These are phyloP conservation scores for Peniophora sp. DNA, from an alignment of 1,284 basidiomycete genomes.

Conservation along the genomic window DNA sequence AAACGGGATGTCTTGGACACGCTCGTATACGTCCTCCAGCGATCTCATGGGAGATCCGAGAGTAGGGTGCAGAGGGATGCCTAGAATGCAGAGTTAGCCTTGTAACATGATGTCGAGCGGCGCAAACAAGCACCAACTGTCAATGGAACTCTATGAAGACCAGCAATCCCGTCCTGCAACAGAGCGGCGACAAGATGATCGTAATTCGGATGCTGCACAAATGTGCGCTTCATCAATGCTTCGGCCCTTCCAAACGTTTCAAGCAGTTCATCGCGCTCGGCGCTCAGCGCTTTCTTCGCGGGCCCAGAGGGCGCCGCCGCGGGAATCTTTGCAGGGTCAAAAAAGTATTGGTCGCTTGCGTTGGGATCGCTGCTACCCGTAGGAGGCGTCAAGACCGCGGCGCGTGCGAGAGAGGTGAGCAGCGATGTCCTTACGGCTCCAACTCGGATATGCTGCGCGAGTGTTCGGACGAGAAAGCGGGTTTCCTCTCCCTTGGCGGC, in stretches of 20 bases:
- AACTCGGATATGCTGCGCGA: slow-evolving; percentile 78
- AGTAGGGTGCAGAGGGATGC: slow-evolving; percentile 63
- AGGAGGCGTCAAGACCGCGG: slow-evolving; percentile 61
- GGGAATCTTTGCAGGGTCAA: slow-evolving; percentile 31
- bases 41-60: slow-evolving; percentile 83
- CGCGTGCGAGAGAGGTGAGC: slow-evolving; percentile 76
- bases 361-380: slow-evolving; percentile 14
- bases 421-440: slow-evolving; percentile 85
- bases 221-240: slow-evolving; percentile 64
- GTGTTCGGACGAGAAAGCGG: slow-evolving; percentile 76
- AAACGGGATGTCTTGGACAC: slow-evolving; percentile 62
- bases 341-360: slow-evolving; percentile 23
- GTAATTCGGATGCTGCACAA: slow-evolving; percentile 86
- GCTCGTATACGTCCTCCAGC: slow-evolving; percentile 74
- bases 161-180: slow-evolving; percentile 52
- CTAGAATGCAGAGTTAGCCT: slow-evolving; percentile 25
- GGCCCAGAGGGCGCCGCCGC: slow-evolving; percentile 28
- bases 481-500: slow-evolving; percentile 83
- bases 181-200: slow-evolving; percentile 68
- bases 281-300: slow-evolving; percentile 28
- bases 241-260: slow-evolving; percentile 49
- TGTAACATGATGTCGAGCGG: slow-evolving; percentile 24
- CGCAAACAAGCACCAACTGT: slow-evolving; percentile 52
- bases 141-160: slow-evolving; percentile 63
- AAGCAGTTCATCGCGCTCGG: slow-evolving; percentile 33